A percentile compares a stretch with the other conserved stretches of the same genome.
phyloP scores from a whole-genome alignment of 2,329 filamentous ascomycete species.

The Pseudogymnoascus sp. region DNA sequence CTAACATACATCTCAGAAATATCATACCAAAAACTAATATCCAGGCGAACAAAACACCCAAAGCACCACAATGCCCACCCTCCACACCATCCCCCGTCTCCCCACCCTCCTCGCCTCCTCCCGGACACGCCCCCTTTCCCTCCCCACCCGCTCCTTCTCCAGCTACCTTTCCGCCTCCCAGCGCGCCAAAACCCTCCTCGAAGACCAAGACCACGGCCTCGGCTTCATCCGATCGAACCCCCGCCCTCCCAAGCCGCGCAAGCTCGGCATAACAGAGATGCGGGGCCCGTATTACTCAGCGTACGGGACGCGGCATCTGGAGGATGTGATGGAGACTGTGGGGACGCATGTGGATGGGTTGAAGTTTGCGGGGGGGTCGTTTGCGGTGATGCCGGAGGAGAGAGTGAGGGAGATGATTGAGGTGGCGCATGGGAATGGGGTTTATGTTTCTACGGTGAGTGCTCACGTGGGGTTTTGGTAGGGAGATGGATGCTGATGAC shows the following conservation, averaged over 20 bases:
- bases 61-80: neutral
- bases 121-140: neutral
- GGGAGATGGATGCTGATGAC: neutral
- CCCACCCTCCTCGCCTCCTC: neutral
- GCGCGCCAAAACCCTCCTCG: constrained; percentile 30
- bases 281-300: constrained; percentile 47
- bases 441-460: constrained; percentile 44
- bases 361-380: constrained; percentile 47
- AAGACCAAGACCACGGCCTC: constrained; percentile 41
- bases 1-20: neutral
- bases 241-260: constrained; percentile 40
- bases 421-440: constrained; percentile 39
- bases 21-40: neutral
- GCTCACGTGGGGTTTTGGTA: neutral
- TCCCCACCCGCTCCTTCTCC: neutral
- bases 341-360: constrained; percentile 46
- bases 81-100: neutral
- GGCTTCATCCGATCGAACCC: constrained; percentile 44
- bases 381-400: constrained; percentile 41
- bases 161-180: neutral
- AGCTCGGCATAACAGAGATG: constrained; percentile 45
- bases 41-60: neutral
- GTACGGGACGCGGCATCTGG: constrained; percentile 44
- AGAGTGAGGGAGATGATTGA: constrained; percentile 39
- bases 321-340: constrained; percentile 48